These are phyloP conservation scores for Erysiphe neolycopersici DNA, from an alignment of 2,329 filamentous ascomycete genomes.

Conservation along the genomic window DNA sequence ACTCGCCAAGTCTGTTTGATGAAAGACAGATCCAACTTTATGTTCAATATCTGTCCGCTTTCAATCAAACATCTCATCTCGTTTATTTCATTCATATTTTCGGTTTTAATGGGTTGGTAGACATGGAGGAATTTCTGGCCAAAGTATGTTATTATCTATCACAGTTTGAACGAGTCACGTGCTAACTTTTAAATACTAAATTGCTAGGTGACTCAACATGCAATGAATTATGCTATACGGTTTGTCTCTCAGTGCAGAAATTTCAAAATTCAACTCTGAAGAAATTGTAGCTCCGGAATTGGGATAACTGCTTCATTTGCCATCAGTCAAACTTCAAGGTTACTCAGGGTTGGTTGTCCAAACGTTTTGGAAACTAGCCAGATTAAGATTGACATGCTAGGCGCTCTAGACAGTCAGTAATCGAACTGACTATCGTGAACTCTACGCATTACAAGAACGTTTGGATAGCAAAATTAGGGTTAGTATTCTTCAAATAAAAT, in stretches of 20 bases:
- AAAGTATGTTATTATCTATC: constrained; percentile 20
- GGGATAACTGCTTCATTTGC: constrained; percentile 65
- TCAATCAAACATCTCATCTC: too few species aligned
- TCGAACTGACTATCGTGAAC: constrained; percentile 36
- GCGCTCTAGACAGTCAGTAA: constrained; percentile 35
- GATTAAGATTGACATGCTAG: background rate
- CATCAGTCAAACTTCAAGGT: constrained; percentile 51
- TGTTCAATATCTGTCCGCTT: too few species aligned
- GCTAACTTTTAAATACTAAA: constrained; percentile 5
- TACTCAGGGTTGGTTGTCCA: constrained; percentile 32
- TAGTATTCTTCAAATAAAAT: constrained; percentile 7
- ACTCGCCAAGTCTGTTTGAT: too few species aligned
- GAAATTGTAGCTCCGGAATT: constrained; percentile 36
- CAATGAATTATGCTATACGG: constrained; percentile 67
- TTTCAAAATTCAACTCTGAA: background rate
- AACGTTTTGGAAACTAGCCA: background rate
- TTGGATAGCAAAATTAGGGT: constrained; percentile 71
- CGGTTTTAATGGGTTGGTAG: background rate
- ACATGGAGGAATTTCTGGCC: constrained; percentile 22
- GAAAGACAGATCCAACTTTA: too few species aligned
- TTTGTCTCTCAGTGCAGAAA: constrained; percentile 4
- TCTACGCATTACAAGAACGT: constrained; percentile 42
- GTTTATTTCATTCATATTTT: too few species aligned
- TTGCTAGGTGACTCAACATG: constrained; percentile 27
- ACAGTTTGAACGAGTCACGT: constrained; percentile 2